phyloP scores from a whole-genome alignment of 768 basidiomycete genomes.

The Suillus subluteus region DNA sequence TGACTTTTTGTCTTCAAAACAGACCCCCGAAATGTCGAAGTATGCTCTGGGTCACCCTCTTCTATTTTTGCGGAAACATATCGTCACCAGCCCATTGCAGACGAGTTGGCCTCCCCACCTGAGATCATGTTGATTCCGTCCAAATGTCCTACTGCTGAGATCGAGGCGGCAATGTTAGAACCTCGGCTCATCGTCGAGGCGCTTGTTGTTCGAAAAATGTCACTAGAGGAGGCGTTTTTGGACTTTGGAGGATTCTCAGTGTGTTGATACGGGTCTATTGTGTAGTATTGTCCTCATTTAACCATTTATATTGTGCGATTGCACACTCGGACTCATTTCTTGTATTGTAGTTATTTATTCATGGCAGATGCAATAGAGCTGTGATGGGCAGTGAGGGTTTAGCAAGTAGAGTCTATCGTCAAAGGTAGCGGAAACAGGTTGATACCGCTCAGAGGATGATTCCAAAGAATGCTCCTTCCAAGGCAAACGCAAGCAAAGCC shows the following conservation, averaged over 20 bases:
- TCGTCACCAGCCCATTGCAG: background rate
- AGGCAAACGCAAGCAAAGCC: background rate
- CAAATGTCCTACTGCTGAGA: conserved; percentile 15
- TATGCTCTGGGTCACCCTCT: background rate
- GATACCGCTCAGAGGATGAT: background rate
- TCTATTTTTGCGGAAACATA: conserved; percentile 1
- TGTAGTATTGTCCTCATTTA: background rate
- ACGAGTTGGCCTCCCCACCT: background rate
- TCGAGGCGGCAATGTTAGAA: conserved; percentile 22
- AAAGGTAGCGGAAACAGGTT: background rate
- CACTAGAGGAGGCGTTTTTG: conserved; percentile 73
- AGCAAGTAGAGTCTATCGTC: background rate
- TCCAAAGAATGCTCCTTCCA: background rate
- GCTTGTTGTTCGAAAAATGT: conserved; percentile 77
- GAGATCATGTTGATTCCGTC: background rate
- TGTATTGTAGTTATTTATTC: background rate
- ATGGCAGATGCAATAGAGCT: background rate
- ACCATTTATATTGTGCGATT: background rate
- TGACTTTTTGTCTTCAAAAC: background rate
- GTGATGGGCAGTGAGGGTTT: background rate
- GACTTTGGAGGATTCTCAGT: conserved; percentile 69
- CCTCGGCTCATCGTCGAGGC: conserved; percentile 80
- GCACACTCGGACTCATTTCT: background rate
- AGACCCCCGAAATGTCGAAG: background rate
- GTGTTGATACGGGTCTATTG: conserved; percentile 14